Evolutionary conservation across 116 monocot species (phyloP).

Genomic region (Trichopus zeylanicus): DNA sequence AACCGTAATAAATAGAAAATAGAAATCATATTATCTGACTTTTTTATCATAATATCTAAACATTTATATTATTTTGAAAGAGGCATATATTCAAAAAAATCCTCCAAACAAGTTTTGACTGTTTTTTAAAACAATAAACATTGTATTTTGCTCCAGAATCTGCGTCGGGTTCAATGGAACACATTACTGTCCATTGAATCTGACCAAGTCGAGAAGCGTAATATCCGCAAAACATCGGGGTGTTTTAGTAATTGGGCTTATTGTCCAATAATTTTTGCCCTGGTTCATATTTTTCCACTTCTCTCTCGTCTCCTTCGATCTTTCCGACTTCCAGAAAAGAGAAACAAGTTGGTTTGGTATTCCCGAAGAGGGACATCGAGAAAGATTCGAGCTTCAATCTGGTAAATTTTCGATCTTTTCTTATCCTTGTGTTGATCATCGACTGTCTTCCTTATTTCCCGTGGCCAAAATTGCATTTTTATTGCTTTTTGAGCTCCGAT

Average conservation of each 20-base stretch:
- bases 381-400: not conserved
- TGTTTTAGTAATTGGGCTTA: not conserved
- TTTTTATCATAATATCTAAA: no score
- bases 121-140: no score
- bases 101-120: no score
- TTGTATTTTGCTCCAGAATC: no score
- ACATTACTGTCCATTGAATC: no score
- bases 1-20: no score
- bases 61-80: no score
- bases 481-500: not conserved
- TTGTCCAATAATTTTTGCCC: not conserved
- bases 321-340: not conserved
- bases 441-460: not conserved
- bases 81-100: no score
- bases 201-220: not conserved
- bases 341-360: not conserved
- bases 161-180: no score
- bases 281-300: not conserved
- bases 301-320: not conserved
- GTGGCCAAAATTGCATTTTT: not conserved
- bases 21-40: no score
- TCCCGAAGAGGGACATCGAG: not conserved
- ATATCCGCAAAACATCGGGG: not conserved
- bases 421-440: not conserved
- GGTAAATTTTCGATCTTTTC: not conserved